Evolutionary conservation across 1,284 basidiomycete species (phyloP).

Genomic region (Trametes versicolor): DNA sequence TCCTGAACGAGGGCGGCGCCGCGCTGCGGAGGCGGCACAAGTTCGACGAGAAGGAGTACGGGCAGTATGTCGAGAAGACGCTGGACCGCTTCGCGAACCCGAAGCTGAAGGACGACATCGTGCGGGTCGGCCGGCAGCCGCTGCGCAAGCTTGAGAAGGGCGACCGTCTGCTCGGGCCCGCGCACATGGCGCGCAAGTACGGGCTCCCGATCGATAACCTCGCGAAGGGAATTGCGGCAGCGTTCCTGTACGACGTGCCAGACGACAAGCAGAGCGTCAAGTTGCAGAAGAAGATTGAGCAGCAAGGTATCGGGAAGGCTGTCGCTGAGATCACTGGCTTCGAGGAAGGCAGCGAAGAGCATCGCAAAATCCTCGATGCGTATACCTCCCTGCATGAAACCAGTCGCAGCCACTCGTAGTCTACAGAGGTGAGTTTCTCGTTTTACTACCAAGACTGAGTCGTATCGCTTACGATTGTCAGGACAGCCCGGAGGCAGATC

Average conservation of each 20-base stretch:
- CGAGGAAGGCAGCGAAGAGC: slow-evolving; percentile 38
- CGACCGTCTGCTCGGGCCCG: slow-evolving; percentile 50
- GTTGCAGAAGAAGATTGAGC: slow-evolving; percentile 40
- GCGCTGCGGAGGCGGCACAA: slow-evolving; percentile 41
- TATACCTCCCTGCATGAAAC: slow-evolving; percentile 34
- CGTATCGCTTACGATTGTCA: too few species aligned
- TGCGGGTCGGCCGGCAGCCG: slow-evolving; percentile 50
- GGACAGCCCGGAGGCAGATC: too few species aligned
- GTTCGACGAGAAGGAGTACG: slow-evolving; percentile 43
- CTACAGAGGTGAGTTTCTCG: background rate
- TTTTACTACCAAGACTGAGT: too few species aligned
- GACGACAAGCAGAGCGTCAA: slow-evolving; percentile 48
- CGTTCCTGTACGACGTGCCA: slow-evolving; percentile 46
- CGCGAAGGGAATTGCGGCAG: slow-evolving; percentile 49
- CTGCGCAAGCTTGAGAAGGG: slow-evolving; percentile 48
- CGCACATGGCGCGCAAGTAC: slow-evolving; percentile 47
- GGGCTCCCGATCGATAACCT: slow-evolving; percentile 45
- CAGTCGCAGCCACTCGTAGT: slow-evolving; percentile 12
- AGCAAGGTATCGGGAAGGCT: slow-evolving; percentile 41
- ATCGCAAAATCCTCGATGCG: slow-evolving; percentile 36
- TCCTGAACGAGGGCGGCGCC: slow-evolving; percentile 40
- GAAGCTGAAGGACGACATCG: slow-evolving; percentile 49
- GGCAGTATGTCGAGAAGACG: slow-evolving; percentile 47
- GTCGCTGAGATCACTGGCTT: slow-evolving; percentile 43
- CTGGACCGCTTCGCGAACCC: slow-evolving; percentile 48